Evolutionary conservation across 2,329 filamentous ascomycete species (phyloP).

Genomic region (Nothophoma quercina): DNA sequence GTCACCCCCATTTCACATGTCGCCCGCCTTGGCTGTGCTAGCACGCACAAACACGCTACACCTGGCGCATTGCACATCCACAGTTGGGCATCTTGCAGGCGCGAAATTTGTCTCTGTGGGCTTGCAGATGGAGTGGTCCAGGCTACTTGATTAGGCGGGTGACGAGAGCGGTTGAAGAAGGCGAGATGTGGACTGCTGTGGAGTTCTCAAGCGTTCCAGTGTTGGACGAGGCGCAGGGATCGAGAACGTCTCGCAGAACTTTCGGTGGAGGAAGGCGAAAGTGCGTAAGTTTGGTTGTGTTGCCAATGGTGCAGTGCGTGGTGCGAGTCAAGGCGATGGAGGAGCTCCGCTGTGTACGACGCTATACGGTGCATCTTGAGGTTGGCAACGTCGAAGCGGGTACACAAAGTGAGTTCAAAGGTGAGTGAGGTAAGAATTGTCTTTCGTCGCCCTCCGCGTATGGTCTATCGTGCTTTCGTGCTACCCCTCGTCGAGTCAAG

Average conservation of each 20-base stretch:
- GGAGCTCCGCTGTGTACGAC: neutral
- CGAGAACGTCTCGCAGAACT: conserved; percentile 12
- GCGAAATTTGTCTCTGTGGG: neutral
- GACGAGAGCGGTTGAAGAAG: neutral
- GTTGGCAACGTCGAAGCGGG: neutral
- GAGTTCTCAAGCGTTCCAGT: neutral
- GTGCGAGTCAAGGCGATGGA: neutral
- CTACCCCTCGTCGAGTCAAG: no score
- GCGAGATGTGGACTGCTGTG: neutral
- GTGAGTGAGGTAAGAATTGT: neutral
- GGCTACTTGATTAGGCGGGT: conserved; percentile 5
- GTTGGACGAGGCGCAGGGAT: conserved; percentile 2
- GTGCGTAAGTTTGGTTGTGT: neutral
- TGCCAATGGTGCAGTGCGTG: neutral
- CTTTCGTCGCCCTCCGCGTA: neutral
- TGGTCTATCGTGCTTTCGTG: no score
- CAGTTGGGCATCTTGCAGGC: conserved; percentile 9
- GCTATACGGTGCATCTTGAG: neutral
- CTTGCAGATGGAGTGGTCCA: neutral
- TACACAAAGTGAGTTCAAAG: no score
- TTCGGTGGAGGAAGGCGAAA: neutral
- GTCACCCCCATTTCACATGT: conserved; percentile 6
- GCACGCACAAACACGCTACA: neutral
- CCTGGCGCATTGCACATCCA: neutral
- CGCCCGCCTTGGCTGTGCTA: conserved; percentile 8